Conservation (phyloP, 2,329 filamentous ascomycete species). For the Sarocladiaceae sp. region DNA sequence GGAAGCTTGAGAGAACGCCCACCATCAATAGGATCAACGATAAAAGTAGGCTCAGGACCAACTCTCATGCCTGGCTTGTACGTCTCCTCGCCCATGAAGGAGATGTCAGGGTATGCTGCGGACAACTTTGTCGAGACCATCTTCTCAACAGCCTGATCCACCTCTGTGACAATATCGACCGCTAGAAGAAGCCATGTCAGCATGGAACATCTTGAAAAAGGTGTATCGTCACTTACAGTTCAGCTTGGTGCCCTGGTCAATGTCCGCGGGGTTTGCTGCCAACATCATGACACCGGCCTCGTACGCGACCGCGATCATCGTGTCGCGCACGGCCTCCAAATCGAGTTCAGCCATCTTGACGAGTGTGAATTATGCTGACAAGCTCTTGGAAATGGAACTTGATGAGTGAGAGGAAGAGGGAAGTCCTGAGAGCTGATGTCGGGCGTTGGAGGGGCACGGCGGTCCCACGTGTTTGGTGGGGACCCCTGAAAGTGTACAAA, state of each 20-base stretch:
- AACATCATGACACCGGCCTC: slow-evolving; percentile 63
- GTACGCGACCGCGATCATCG: slow-evolving; percentile 54
- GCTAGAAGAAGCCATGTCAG: slow-evolving; percentile 37
- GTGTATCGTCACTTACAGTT: slow-evolving; percentile 53
- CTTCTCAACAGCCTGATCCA: slow-evolving; percentile 61
- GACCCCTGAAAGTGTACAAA: too few relatives aligned
- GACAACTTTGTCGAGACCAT: slow-evolving; percentile 53
- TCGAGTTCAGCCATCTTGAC: slow-evolving; percentile 53
- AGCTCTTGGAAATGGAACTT: neutral
- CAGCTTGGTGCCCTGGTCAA: slow-evolving; percentile 56
- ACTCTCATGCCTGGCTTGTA: slow-evolving; percentile 63
- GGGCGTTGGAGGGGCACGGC: neutral
- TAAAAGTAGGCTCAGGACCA: slow-evolving; percentile 66
- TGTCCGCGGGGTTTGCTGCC: slow-evolving; percentile 53
- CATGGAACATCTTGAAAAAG: neutral
- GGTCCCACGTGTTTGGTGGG: slow-evolving; percentile 3
- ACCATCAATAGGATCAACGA: slow-evolving; percentile 79
- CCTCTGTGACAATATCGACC: slow-evolving; percentile 65
- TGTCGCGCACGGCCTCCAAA: slow-evolving; percentile 58
- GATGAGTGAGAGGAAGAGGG: neutral
- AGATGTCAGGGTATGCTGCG: slow-evolving; percentile 48
- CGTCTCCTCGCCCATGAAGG: slow-evolving; percentile 75
- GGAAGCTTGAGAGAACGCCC: neutral
- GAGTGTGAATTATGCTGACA: too few relatives aligned
- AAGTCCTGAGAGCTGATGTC: neutral